Conservation (phyloP, 1,284 basidiomycete genomes). For the Trichosporon faecale region DNA sequence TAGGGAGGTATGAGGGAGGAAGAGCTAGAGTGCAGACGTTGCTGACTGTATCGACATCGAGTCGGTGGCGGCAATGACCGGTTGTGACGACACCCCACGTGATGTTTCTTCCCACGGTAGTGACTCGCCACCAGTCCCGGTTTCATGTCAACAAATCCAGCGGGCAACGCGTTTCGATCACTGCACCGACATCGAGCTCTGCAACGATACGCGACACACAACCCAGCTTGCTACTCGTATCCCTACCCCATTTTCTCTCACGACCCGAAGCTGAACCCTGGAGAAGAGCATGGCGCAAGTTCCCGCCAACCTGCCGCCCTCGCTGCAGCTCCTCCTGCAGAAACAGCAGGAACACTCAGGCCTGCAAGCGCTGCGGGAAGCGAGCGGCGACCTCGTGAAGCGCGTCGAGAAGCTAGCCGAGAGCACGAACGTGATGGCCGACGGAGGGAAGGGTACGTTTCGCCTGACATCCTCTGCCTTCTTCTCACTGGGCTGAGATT, state of each 20-base stretch:
- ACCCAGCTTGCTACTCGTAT: neutral
- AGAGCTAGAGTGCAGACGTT: neutral
- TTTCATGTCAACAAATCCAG: slow-evolving; percentile 18
- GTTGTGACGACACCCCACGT: slow-evolving; percentile 6
- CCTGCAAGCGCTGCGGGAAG: slow-evolving; percentile 46
- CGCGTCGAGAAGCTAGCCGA: slow-evolving; percentile 47
- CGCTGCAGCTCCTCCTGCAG: slow-evolving; percentile 42
- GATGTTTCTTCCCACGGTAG: slow-evolving; percentile 17
- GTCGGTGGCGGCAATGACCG: neutral
- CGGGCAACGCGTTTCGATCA: neutral
- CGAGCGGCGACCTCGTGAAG: slow-evolving; percentile 38
- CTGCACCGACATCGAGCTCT: neutral
- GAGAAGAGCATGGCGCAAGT: neutral
- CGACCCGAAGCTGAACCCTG: neutral
- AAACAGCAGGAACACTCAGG: slow-evolving; percentile 52
- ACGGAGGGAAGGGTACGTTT: slow-evolving; percentile 48
- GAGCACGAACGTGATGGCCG: slow-evolving; percentile 52
- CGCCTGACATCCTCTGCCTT: no score
- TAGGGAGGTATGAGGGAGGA: neutral
- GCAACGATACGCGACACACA: no score
- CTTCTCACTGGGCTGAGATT: no score
- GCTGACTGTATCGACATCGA: neutral
- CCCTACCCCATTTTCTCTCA: neutral
- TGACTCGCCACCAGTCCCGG: neutral
- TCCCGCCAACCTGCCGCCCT: slow-evolving; percentile 32